A percentile compares a stretch with the other conserved stretches of the same genome.
Conservation (phyloP, 495 filamentous ascomycete genomes). For the Chaetomium cochliodes region DNA sequence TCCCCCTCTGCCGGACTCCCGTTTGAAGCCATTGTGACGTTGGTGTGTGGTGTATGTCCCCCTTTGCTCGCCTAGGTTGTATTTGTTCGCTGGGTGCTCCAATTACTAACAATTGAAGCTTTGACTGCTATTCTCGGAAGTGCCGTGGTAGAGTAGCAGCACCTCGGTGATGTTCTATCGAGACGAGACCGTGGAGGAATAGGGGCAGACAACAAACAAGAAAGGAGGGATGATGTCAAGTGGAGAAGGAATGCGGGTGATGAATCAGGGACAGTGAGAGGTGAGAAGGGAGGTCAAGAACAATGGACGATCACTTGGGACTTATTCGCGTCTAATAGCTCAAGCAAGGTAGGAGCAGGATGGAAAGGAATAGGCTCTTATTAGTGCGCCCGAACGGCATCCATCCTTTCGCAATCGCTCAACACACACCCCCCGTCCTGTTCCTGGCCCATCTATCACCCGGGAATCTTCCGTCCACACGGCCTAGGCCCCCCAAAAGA, state of each 20-base stretch:
- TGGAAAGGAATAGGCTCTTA: background rate
- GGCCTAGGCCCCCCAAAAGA: background rate
- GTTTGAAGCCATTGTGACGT: slow-evolving; percentile 37
- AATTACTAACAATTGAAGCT: background rate
- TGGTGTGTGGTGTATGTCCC: background rate
- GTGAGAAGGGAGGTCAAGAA: background rate
- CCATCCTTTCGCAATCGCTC: background rate
- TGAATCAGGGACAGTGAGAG: background rate
- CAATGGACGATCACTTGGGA: slow-evolving; percentile 5
- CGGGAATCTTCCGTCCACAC: slow-evolving; percentile 17
- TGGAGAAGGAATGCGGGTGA: slow-evolving; percentile 4
- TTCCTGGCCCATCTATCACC: background rate
- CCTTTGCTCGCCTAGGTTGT: background rate
- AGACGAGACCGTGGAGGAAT: background rate
- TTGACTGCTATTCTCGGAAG: background rate
- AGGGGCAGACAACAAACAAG: slow-evolving; percentile 1
- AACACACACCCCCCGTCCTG: background rate
- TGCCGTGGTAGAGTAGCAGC: background rate
- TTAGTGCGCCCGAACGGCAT: slow-evolving; percentile 15
- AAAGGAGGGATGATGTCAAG: slow-evolving; percentile 4
- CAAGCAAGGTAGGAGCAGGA: background rate
- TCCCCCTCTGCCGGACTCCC: slow-evolving; percentile 49
- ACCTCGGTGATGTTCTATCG: background rate
- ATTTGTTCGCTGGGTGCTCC: background rate
- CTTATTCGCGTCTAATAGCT: slow-evolving; percentile 1